Base-by-base conservation (phyloP, 768 basidiomycete genomes). In the Russula earlei region DNA sequence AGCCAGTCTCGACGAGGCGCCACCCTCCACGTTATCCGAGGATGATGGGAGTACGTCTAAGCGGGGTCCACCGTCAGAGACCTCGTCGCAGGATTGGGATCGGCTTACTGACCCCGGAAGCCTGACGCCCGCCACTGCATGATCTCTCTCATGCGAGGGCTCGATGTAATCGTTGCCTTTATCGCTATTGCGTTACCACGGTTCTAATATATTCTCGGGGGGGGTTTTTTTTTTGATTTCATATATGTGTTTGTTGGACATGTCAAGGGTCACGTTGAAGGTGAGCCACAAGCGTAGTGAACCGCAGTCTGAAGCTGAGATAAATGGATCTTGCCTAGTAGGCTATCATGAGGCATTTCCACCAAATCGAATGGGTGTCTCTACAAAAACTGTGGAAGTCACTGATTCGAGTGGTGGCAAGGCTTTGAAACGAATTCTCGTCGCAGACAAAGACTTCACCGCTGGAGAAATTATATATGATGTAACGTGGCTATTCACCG, bases 71-170 rank as follows among this genome's bases (percentile, higher is more conserved):
- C 89, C 88, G 52, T 91, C 90, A 55, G 90, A 88, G 73, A 75
- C 87, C 31, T 89, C 90, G 40, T 92, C 90, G 49, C 87, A 89
- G 71, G 90, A 91, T 68, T 92, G 89, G 90, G 90, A 92, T 72
- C 84, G 77, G 63, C 70, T 92, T 73, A 87, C 88, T 63, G 87
- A 91, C 67, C 78, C 85, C 46, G 85, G 80, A 57, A 73, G 75
- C 54, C 77, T 76, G 60, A 74, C 77, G 49, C 75, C 78, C 61
- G 74, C 73, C 55, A 65, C 59, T 41, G 49, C 69, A 60, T 71
- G 67, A 75, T 54, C 8, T 49, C 29, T 24, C 47, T 49, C 44
- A 47, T 55, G 36, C 52, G 42, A 46, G 47, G 52, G 56, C 45
- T 44, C 60, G 31, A 49, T 55, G 53, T 59, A 56, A 22, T 52